Conservation (phyloP, 2,329 filamentous ascomycete species). For the Fusarium penzigii region DNA sequence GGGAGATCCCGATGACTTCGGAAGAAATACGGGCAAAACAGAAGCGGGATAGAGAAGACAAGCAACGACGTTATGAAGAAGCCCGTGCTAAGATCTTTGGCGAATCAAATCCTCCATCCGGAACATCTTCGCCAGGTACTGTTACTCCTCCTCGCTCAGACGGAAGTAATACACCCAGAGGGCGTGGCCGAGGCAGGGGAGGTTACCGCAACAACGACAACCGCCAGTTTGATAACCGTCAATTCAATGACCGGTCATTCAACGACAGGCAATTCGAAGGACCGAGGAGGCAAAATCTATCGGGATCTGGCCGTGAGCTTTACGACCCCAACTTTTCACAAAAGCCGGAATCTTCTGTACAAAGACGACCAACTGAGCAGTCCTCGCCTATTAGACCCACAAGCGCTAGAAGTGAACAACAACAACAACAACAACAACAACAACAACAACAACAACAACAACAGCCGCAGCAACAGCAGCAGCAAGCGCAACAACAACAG, state of each 20-base stretch:
- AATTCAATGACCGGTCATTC: slow-evolving; percentile 36
- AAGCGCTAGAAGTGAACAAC: slow-evolving; percentile 60
- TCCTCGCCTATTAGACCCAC: slow-evolving; percentile 35
- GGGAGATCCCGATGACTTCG: slow-evolving; percentile 64
- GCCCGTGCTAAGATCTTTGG: slow-evolving; percentile 86
- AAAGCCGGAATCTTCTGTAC: slow-evolving; percentile 57
- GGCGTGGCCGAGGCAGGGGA: slow-evolving; percentile 48
- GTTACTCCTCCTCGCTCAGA: slow-evolving; percentile 56
- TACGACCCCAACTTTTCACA: slow-evolving; percentile 75
- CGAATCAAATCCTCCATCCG: slow-evolving; percentile 54
- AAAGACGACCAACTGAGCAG: slow-evolving; percentile 44
- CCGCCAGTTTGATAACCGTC: slow-evolving; percentile 33
- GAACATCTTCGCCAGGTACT: slow-evolving; percentile 62
- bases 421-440: slow-evolving; percentile 5
- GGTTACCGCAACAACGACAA: slow-evolving; percentile 31
- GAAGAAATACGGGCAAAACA: slow-evolving; percentile 80
- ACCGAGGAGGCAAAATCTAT: slow-evolving; percentile 30
- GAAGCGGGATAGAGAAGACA: slow-evolving; percentile 80
- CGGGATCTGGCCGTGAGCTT: slow-evolving; percentile 56
- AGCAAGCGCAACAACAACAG: slow-evolving; percentile 29
- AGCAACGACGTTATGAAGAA: slow-evolving; percentile 87
- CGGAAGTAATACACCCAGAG: slow-evolving; percentile 40
- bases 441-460: slow-evolving; percentile 37
- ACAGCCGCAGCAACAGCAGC: slow-evolving; percentile 30
- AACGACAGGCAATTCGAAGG: slow-evolving; percentile 32